Percentiles rank a stretch among this genome's conserved stretches.
Conservation (phyloP, 192 early-diverging fungal genomes). For the Helicostylum pulchrum region DNA sequence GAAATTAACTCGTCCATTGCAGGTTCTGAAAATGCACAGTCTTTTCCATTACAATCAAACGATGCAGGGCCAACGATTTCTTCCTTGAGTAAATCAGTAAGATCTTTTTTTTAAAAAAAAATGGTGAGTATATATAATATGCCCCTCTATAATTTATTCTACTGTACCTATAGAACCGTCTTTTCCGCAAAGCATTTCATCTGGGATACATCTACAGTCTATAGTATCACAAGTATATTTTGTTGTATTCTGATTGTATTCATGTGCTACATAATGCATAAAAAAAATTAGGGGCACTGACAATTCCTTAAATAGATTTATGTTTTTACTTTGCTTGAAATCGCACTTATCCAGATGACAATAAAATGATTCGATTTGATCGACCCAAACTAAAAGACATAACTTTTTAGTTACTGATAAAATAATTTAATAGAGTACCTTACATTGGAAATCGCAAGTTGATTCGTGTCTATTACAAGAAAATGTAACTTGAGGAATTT, state of each 20-base stretch:
- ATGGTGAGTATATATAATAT: no score
- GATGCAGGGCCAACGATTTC: conserved; percentile 76
- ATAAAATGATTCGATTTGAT: conserved; percentile 82
- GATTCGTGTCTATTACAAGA: conserved; percentile 55
- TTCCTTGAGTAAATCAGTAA: conserved; percentile 75
- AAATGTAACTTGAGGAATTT: conserved; percentile 74
- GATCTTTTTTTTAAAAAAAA: conserved; percentile 38
- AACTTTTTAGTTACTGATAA: no score
- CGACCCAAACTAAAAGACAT: conserved; percentile 71
- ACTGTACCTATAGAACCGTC: conserved; percentile 53
- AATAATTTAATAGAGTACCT: conserved; percentile 5
- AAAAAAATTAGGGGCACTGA: no score
- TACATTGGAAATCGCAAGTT: conserved; percentile 74
- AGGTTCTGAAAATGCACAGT: conserved; percentile 68
- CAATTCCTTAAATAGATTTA: no score
- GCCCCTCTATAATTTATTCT: not conserved
- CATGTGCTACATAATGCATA: conserved; percentile 32
- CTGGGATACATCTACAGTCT: conserved; percentile 77
- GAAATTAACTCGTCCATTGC: conserved; percentile 81
- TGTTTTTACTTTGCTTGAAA: conserved; percentile 54
- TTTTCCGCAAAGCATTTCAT: conserved; percentile 81
- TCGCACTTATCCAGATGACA: conserved; percentile 75
- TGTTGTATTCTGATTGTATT: conserved; percentile 53
- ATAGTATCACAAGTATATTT: conserved; percentile 69
- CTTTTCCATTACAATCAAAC: conserved; percentile 55